Evolutionary conservation across 306 rosid genomes (phyloP).

Genomic region (Vigna hirtella): DNA sequence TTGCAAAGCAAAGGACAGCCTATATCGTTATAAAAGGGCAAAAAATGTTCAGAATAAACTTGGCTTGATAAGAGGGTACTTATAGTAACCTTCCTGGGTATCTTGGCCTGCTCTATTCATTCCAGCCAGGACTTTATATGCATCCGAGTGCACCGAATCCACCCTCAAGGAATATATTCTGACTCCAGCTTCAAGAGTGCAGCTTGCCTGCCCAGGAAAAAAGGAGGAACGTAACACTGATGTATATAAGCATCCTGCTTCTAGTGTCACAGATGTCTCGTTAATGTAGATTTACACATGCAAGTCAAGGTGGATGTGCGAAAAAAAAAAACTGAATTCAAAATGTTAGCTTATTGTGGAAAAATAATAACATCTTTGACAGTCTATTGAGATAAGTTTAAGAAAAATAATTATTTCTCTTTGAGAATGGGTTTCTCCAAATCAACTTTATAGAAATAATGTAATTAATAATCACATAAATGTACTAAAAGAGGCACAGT

Average conservation of each 20-base stretch:
- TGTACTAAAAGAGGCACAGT: background rate
- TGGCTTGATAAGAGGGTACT: background rate
- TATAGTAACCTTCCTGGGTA: constrained; percentile 67
- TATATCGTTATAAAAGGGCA: background rate
- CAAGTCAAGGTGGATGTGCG: background rate
- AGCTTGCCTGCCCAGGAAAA: constrained; percentile 70
- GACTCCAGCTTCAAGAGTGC: constrained; percentile 96
- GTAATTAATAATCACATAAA: background rate
- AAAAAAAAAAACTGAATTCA: constrained; percentile 4
- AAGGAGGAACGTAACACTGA: constrained; percentile 17
- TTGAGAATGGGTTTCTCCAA: background rate
- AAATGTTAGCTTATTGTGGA: background rate
- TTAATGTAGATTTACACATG: background rate
- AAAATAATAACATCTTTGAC: background rate
- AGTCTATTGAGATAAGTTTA: background rate
- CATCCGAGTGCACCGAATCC: constrained; percentile 92
- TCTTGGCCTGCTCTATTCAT: constrained; percentile 95
- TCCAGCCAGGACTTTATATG: constrained; percentile 89
- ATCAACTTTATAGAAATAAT: constrained; percentile 4
- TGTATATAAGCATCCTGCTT: constrained; percentile 2
- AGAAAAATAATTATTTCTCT: background rate
- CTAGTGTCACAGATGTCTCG: background rate
- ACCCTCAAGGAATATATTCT: constrained; percentile 87
- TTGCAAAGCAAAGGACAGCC: background rate
- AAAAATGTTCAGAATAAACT: background rate